Conservation (phyloP, 1,139 yeast species). For the Magnusiomyces suaveolens region DNA sequence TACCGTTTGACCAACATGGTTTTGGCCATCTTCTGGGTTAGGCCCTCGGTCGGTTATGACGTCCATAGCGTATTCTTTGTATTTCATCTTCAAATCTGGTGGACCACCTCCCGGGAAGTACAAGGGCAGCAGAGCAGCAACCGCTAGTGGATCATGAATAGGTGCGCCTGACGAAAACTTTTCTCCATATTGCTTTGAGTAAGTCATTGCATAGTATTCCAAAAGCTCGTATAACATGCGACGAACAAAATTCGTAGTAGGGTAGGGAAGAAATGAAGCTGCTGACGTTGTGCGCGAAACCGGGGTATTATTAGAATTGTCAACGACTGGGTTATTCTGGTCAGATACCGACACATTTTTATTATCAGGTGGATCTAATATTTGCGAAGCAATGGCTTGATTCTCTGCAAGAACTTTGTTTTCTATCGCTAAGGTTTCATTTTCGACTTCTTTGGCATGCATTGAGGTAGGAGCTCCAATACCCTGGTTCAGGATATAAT, state of each 20-base stretch:
- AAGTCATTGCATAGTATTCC: constrained; percentile 44
- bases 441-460: no score
- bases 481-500: constrained; percentile 9
- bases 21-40: constrained; percentile 24
- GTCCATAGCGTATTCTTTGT: constrained; percentile 32
- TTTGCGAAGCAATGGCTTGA: neutral
- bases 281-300: no score
- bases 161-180: constrained; percentile 54
- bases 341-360: no score
- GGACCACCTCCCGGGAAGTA: constrained; percentile 27
- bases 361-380: no score
- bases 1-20: constrained; percentile 22
- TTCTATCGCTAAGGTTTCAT: no score
- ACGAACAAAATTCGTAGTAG: constrained; percentile 34
- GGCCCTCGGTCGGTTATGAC: constrained; percentile 25
- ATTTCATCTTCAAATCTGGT: constrained; percentile 25
- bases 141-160: constrained; percentile 72
- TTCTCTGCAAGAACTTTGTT: neutral
- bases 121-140: constrained; percentile 48
- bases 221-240: constrained; percentile 49
- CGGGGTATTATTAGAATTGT: no score
- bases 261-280: no score
- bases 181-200: constrained; percentile 36
- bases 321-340: no score
- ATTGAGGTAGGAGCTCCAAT: no score